phyloP scores from a whole-genome alignment of 2,329 filamentous ascomycete genomes.

The Ascochyta rabiei region DNA sequence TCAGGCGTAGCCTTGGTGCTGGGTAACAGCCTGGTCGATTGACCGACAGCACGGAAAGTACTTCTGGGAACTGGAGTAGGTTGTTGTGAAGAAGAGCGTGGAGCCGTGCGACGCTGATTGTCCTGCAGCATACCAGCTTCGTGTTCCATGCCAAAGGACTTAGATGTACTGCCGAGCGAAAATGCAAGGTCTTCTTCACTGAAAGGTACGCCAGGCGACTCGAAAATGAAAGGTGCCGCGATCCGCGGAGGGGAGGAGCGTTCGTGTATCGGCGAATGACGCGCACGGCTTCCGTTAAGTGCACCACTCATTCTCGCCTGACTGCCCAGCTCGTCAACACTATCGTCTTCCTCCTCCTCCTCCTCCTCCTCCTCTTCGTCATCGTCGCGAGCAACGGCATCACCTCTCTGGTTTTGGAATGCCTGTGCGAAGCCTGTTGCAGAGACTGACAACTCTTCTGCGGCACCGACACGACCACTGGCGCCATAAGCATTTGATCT shows the following conservation, averaged over 20 bases:
- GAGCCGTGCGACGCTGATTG: background rate
- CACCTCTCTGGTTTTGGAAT: constrained; percentile 37
- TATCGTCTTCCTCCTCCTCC: constrained; percentile 21
- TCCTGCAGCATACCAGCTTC: constrained; percentile 40
- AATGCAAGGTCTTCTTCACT: constrained; percentile 30
- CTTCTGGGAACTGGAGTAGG: constrained; percentile 2
- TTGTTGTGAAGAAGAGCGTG: constrained; percentile 12
- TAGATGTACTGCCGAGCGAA: constrained; percentile 37
- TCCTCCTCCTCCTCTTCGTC: constrained; percentile 24
- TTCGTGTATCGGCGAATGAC: constrained; percentile 16
- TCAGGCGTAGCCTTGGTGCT: constrained; percentile 3
- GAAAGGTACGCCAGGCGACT: constrained; percentile 25
- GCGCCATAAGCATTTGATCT: constrained; percentile 48
- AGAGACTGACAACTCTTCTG: constrained; percentile 35
- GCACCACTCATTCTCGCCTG: constrained; percentile 23
- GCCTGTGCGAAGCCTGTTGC: constrained; percentile 42
- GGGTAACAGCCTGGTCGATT: background rate
- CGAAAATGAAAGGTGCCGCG: constrained; percentile 25
- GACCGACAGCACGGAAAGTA: background rate
- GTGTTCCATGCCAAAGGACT: constrained; percentile 42
- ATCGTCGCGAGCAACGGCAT: constrained; percentile 33
- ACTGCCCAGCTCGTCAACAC: constrained; percentile 21
- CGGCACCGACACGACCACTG: constrained; percentile 39
- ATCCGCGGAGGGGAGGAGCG: constrained; percentile 4
- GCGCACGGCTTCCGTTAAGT: constrained; percentile 7